Evolutionary conservation across 495 filamentous ascomycete genomes (phyloP), one percentile per base, ranked within the genome.

Genomic region (Sabuloglossum arenarium): DNA sequence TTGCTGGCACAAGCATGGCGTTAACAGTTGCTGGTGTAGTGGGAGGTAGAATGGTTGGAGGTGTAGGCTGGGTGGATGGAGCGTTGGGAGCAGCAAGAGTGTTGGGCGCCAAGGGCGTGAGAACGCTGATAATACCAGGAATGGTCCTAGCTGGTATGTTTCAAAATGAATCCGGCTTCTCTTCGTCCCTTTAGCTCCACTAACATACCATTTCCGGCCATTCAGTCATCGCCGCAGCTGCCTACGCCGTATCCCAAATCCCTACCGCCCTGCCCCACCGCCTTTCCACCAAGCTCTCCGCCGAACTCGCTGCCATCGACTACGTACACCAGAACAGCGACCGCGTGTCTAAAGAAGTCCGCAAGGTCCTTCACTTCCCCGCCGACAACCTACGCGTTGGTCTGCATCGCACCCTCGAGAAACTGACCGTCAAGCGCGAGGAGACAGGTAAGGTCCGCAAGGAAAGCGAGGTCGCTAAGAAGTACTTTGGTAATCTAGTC

Each of bases 1-100:
- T 91, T 42, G 88, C 87, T 14, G 87, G 88, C 37, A 88, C 88
- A 28, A 80, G 91, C 59, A 85, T 97, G 81, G 90, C 93, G 39
- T 74, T 98, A 68, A 97, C 91, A 1, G 79, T 90, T 29, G 85
- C 82, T n/a, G 87, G 86, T 57, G 82, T 91, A 21, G 72, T 95
- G 10, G 86, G 89, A 52, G 77, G 81, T 12, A 76, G 88, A 37
- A 72, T 89, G 58, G 71, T 97, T 46, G 85, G 90, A 59, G 81
- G 88, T 52, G 77, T 85, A 63, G 80, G 85, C 54, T 95, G 90
- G 85, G 70, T 96, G 54, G 91, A 97, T 65, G 85, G 88, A 56
- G 80, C 84, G 3, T 67, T 96, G 31, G 87, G 82, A 60, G 83
- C 81, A 23, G 80, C 77, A 23, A 87, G 82, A 56, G 66, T 95